Conservation (phyloP, 495 filamentous ascomycete genomes). For the Hypoxylon fragiforme region DNA sequence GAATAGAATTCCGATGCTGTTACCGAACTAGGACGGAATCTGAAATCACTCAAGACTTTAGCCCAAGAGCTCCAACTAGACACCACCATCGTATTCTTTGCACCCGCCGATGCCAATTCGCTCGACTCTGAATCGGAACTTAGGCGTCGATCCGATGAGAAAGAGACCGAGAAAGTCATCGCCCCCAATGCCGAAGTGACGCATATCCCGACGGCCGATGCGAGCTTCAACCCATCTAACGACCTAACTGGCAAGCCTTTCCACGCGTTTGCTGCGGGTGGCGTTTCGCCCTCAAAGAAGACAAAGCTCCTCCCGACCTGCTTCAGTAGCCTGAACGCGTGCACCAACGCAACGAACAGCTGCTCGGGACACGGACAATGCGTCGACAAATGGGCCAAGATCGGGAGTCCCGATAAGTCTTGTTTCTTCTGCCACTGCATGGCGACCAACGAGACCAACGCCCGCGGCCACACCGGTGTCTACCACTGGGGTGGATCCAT, state of each 20-base stretch:
- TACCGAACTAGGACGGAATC: slow-evolving; percentile 36
- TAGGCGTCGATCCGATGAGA: no score
- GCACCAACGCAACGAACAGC: slow-evolving; percentile 62
- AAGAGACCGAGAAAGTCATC: slow-evolving; percentile 37
- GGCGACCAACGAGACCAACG: slow-evolving; percentile 50
- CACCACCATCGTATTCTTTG: slow-evolving; percentile 47
- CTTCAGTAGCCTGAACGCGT: slow-evolving; percentile 63
- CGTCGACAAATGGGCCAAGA: slow-evolving; percentile 57
- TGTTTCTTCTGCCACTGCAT: slow-evolving; percentile 82
- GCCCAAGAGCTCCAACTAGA: slow-evolving; percentile 47
- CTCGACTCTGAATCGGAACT: slow-evolving; percentile 40
- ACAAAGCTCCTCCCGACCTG: slow-evolving; percentile 55
- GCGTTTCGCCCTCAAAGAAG: slow-evolving; percentile 18
- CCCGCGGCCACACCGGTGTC: slow-evolving; percentile 40
- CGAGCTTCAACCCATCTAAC: slow-evolving; percentile 10
- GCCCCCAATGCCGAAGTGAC: slow-evolving; percentile 25
- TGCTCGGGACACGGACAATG: slow-evolving; percentile 80
- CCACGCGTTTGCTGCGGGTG: slow-evolving; percentile 29
- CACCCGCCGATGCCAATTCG: slow-evolving; percentile 33
- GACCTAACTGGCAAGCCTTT: slow-evolving; percentile 27
- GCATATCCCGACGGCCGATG: slow-evolving; percentile 30
- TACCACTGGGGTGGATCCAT: slow-evolving; percentile 76
- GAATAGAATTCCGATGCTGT: slow-evolving; percentile 38
- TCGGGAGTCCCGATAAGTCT: slow-evolving; percentile 34
- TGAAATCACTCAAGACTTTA: slow-evolving; percentile 39